Evolutionary conservation across 164 flowering plant genomes (phyloP), one percentile per base, ranked within the genome.

Genomic region (Piper betle): DNA sequence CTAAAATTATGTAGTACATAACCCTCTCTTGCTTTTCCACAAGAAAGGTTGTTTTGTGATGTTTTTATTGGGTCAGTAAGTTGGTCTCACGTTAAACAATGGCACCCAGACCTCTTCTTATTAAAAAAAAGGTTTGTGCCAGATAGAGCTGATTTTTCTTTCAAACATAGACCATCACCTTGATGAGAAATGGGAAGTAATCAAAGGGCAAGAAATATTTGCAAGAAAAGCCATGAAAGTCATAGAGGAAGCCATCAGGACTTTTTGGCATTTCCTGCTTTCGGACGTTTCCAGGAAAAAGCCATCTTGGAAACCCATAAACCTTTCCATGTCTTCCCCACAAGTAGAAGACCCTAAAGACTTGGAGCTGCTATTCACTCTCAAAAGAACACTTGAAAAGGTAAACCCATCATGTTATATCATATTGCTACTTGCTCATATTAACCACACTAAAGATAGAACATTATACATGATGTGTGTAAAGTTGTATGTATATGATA

Each of bases 311-410:
- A 78, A 67, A 60, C 52, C 69, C 0, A 71, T 33, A 58, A 71
- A 53, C 59, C 59, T 64, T 56, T 33, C 66, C 3, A 66, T 77
- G 80, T 64, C 56, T 60, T 19, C 46, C 41, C 71, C 77, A 18
- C 77, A 67, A 37, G 74, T 81, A 37, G 84, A 81, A 66, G 83
- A 82, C 70, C 83, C 86, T 20, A 70, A 66, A 65, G 84, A 84
- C 59, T 63, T 81, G 48, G 69, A 68, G 55, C 73, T 77, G n/a
- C 53, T 79, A 6, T 65, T 62, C 65, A 60, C 73, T 18, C 74
- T 84, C 52, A 71, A 57, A 37, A 69, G 56, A 60, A 62, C 3
- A 39, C 80, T 42, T 55, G 39, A 11, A 9, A 55, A 15, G 39
- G 39, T 55, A 16, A 16, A 25, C 12, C 58, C 57, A 25, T 55